Conservation (phyloP, 768 basidiomycete species). For the Mycena albidolilacea region DNA sequence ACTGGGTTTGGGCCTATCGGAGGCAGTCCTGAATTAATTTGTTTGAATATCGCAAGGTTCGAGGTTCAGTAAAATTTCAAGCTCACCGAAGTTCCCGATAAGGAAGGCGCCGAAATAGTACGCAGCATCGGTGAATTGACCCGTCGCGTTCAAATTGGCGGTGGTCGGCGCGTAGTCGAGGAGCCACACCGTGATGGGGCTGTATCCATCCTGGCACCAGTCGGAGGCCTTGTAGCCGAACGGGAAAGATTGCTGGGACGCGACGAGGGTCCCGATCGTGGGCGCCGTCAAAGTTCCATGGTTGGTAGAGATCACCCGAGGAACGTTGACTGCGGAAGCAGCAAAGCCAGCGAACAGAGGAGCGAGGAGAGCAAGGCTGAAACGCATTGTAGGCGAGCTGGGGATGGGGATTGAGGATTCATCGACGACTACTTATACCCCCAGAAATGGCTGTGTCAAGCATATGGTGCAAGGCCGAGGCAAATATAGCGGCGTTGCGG, state of each 20-base stretch:
- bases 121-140: conserved; percentile 33
- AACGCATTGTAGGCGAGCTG: conserved; percentile 29
- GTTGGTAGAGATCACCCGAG: conserved; percentile 23
- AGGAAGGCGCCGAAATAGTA: conserved; percentile 37
- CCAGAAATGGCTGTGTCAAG: not conserved
- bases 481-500: conserved; percentile 7
- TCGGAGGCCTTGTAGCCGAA: conserved; percentile 41
- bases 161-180: conserved; percentile 38
- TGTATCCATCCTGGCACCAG: conserved; percentile 45
- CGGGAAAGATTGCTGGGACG: conserved; percentile 26
- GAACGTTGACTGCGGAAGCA: conserved; percentile 11
- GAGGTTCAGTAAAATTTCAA: not conserved
- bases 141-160: conserved; percentile 39
- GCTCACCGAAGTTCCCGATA: conserved; percentile 30
- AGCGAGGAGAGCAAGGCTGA: conserved; percentile 22
- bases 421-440: conserved; percentile 21
- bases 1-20: conserved; percentile 13
- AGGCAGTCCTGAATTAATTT: conserved; percentile 27
- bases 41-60: not conserved
- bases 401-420: not conserved
- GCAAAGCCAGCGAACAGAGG: conserved; percentile 27
- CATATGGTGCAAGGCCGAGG: not conserved
- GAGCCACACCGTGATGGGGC: conserved; percentile 40
- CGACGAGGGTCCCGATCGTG: conserved; percentile 8
- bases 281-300: conserved; percentile 39